Base-by-base conservation (phyloP, 1,284 basidiomycete species). In the Vanrija pseudolonga region DNA sequence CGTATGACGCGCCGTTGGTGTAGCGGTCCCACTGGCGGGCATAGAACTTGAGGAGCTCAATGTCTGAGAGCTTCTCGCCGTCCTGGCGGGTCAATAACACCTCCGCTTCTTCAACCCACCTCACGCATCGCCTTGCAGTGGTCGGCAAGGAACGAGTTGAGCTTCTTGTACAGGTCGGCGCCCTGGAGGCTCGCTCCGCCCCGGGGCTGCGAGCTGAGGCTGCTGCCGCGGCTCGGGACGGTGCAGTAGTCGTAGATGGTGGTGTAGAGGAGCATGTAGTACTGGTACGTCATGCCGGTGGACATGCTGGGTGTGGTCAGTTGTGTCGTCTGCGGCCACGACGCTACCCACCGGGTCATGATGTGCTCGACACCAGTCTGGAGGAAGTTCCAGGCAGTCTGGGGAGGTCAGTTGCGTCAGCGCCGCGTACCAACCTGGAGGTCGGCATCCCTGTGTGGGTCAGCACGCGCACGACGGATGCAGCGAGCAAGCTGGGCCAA, bases 241-340 rank as follows among this genome's bases (percentile, higher is more conserved):
- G 91, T 97, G 74, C 94, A 97, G 73, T 94, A 97, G 78, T 98
- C 95, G 82, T 98, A 97, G 9, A 90, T 89, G 41, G 91, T 88
- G 51, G 90, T 92, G 77, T 96, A 97, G 51, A 95, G 83, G 67
- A 86, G 84, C 80, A 95, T 94, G 78, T 97, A 97, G 72, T 89
- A 90, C 54, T 85, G 84, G 78, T 92, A 94, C 24, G 89, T 89
- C 71, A 98, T 88, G 56, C 93, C 93, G 17, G 86, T 83, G 64
- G 90, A 86, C 38, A 91, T 83, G 69, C 88, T 79, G 49, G n/a
- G 4, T 20, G 41, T n/a, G 4, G 47, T 32, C 23, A 50, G 47
- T 37, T 17, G 9, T 19, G 32, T 12, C 40, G 22, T 9, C 19
- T 19, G 2, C 15, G 9, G 18, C n/a, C n/a, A n/a, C n/a, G n/a